Percentiles rank a stretch among this genome's conserved stretches.
phyloP scores from a whole-genome alignment of 2,329 filamentous ascomycete genomes.

The Aspergillus candidus region DNA sequence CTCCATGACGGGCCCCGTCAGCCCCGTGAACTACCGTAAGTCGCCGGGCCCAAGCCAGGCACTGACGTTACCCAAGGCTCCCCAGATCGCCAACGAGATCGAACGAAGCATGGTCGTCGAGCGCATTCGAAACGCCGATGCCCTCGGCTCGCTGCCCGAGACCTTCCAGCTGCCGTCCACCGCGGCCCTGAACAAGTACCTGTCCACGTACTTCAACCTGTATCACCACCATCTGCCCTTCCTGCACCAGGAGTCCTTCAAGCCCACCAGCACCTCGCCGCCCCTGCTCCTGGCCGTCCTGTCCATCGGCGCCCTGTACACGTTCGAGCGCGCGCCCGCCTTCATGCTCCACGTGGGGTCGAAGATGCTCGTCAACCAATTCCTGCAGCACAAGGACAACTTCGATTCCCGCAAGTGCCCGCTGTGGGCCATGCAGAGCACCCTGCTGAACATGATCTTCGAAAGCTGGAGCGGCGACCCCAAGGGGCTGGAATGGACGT shows the following conservation, averaged over 20 bases:
- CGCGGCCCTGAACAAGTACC: conserved; percentile 77
- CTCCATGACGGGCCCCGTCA: conserved; percentile 61
- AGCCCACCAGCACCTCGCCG: conserved; percentile 70
- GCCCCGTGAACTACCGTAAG: conserved; percentile 62
- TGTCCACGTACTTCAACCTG: conserved; percentile 92
- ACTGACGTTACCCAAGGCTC: conserved; percentile 61
- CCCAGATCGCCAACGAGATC: conserved; percentile 76
- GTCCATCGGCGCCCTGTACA: conserved; percentile 92
- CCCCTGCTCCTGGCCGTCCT: conserved; percentile 82
- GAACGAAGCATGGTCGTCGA: conserved; percentile 80
- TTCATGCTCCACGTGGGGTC: conserved; percentile 97
- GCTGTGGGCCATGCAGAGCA: conserved; percentile 97
- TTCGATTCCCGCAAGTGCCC: conserved; percentile 97
- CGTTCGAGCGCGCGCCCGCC: conserved; percentile 93
- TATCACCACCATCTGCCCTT: conserved; percentile 98
- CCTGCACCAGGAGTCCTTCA: conserved; percentile 86
- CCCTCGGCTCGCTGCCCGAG: conserved; percentile 74
- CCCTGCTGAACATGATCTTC: conserved; percentile 96
- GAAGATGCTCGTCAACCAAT: conserved; percentile 94
- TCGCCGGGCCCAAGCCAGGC: conserved; percentile 63
- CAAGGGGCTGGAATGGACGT: conserved; percentile 96
- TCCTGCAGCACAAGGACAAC: conserved; percentile 95
- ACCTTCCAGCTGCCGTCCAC: conserved; percentile 82
- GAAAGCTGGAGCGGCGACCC: conserved; percentile 98
- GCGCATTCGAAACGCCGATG: conserved; percentile 75